Evolutionary conservation across 2,329 filamentous ascomycete genomes (phyloP).

Genomic region (Diplodia seriata): DNA sequence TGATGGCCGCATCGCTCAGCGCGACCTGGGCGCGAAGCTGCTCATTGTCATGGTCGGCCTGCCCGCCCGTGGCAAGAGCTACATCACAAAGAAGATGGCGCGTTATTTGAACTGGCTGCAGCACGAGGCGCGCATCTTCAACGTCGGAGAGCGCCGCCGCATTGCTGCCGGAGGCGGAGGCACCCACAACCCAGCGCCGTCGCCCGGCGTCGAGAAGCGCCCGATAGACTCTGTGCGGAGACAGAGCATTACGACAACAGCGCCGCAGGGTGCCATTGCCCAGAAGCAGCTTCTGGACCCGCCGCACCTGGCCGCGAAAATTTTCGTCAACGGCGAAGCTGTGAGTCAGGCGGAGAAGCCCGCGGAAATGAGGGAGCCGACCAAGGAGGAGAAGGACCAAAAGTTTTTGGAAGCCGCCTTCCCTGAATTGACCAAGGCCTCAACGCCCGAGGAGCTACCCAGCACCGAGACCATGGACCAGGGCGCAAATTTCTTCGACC

Average conservation of each 20-base stretch:
- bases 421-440: constrained; percentile 40
- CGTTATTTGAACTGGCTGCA: constrained; percentile 97
- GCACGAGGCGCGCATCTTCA: constrained; percentile 95
- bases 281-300: constrained; percentile 37
- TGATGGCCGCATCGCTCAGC: constrained; percentile 89
- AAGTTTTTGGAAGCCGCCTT: constrained; percentile 45
- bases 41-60: constrained; percentile 98
- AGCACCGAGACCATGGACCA: constrained; percentile 74
- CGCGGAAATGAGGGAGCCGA: constrained; percentile 39
- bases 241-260: constrained; percentile 36
- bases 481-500: constrained; percentile 92
- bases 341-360: constrained; percentile 44
- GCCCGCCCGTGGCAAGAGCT: constrained; percentile 94
- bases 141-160: constrained; percentile 89
- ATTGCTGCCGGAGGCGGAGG: constrained; percentile 70
- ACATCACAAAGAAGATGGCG: constrained; percentile 97
- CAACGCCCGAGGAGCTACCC: constrained; percentile 38
- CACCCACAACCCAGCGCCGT: constrained; percentile 26
- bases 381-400: constrained; percentile 32
- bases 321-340: constrained; percentile 65
- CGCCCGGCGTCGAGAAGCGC: constrained; percentile 19
- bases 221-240: constrained; percentile 33
- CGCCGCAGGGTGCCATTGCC: constrained; percentile 36
- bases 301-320: constrained; percentile 57
- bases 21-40: constrained; percentile 94